A percentile compares a stretch with the other conserved stretches of the same genome.
phyloP scores from a whole-genome alignment of 163 green algal species.

The Picocystis sp. region DNA sequence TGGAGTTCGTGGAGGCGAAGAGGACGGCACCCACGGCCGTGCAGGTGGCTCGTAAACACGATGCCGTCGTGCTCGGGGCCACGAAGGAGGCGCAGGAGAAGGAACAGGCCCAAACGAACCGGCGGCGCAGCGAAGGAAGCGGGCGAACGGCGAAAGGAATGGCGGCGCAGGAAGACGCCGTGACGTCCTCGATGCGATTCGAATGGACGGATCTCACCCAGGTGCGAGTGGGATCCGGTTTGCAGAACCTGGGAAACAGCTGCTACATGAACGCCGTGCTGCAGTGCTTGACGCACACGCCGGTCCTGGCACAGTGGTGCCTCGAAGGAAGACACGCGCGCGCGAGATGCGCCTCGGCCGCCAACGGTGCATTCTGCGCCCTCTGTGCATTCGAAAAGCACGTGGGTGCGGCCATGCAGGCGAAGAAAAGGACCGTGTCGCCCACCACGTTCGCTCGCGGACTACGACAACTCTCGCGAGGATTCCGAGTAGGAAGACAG shows the following conservation, averaged over 20 bases:
- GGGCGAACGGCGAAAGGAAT: too few species aligned
- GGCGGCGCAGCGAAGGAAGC: too few species aligned
- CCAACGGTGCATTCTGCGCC: conserved; percentile 2
- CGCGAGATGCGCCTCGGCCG: too few species aligned
- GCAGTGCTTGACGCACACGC: conserved; percentile 53
- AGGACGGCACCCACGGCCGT: too few species aligned
- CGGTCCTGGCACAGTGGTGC: conserved; percentile 37
- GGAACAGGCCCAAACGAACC: too few species aligned
- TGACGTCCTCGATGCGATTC: too few species aligned
- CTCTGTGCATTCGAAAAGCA: conserved; percentile 7
- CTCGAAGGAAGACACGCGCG: conserved; percentile 9
- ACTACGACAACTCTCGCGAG: conserved; percentile 20
- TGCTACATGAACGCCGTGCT: conserved; percentile 88
- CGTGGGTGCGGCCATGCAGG: conserved; percentile 3
- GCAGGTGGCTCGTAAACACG: too few species aligned
- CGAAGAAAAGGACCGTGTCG: background rate
- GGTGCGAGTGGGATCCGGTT: conserved; percentile 1
- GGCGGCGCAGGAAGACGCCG: too few species aligned
- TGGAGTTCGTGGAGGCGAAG: too few species aligned
- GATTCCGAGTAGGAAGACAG: conserved; percentile 71
- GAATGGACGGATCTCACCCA: too few species aligned
- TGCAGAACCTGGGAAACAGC: conserved; percentile 75
- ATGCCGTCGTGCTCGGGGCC: too few species aligned
- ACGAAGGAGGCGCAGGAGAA: too few species aligned
- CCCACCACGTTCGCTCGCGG: conserved; percentile 8